Conservation (phyloP, 805 yeast genomes). For the Kuraishia cidri region DNA sequence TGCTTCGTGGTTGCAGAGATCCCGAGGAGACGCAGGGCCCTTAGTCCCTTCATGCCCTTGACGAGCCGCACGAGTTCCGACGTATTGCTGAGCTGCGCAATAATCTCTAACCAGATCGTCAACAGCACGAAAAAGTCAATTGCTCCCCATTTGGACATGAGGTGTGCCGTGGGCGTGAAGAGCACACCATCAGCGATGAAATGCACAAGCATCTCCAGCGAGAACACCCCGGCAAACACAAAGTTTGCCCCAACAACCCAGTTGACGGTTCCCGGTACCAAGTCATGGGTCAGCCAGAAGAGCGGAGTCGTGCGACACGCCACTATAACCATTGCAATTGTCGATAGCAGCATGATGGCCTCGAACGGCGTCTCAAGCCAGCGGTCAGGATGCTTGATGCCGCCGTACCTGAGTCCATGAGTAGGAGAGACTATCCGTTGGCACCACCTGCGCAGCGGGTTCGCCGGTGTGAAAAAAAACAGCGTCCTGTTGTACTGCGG, state of each 20-base stretch:
- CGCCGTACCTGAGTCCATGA: conserved; percentile 65
- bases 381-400: conserved; percentile 55
- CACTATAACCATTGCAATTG: conserved; percentile 58
- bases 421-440: conserved; percentile 69
- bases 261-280: conserved; percentile 7
- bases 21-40: conserved; percentile 79
- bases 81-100: conserved; percentile 44
- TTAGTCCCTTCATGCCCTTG: conserved; percentile 75
- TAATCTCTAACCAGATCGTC: conserved; percentile 72
- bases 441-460: conserved; percentile 57
- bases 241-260: conserved; percentile 43
- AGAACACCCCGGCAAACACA: conserved; percentile 50
- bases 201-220: conserved; percentile 65
- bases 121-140: conserved; percentile 72
- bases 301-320: conserved; percentile 83
- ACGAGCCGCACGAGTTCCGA: conserved; percentile 56
- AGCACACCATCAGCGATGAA: conserved; percentile 80
- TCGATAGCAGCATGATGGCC: conserved; percentile 47
- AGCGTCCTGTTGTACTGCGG: conserved; percentile 67
- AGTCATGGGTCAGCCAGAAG: conserved; percentile 31
- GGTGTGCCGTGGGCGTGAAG: conserved; percentile 78
- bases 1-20: conserved; percentile 68
- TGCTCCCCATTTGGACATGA: conserved; percentile 73
- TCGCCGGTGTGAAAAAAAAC: conserved; percentile 56
- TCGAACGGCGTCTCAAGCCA: conserved; percentile 41